Evolutionary conservation across 768 basidiomycete genomes (phyloP).

Genomic region (Naganishia friedmannii): DNA sequence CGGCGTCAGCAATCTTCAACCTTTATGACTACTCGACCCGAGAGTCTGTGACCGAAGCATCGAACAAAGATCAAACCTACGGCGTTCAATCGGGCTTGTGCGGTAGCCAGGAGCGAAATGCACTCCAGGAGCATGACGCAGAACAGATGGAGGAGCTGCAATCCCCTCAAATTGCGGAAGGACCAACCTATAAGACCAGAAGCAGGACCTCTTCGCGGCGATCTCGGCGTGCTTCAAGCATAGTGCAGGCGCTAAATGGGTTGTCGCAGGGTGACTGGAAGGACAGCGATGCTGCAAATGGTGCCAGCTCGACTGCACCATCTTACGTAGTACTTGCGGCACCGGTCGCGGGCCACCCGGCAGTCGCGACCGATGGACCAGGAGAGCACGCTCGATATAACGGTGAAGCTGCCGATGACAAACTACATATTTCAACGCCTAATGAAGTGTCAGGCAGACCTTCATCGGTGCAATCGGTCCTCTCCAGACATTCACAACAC

Average conservation of each 20-base stretch:
- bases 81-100: background rate
- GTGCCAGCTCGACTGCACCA: background rate
- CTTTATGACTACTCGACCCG: slow-evolving; percentile 8
- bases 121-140: background rate
- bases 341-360: background rate
- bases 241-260: background rate
- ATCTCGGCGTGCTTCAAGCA: background rate
- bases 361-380: background rate
- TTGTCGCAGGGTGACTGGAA: background rate
- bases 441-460: background rate
- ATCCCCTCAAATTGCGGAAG: background rate
- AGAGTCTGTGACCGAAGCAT: background rate
- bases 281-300: background rate
- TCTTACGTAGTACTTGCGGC: background rate
- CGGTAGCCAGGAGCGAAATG: background rate
- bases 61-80: too few relatives aligned
- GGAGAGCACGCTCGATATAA: background rate
- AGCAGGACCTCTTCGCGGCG: background rate
- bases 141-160: slow-evolving; percentile 8
- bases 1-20: slow-evolving; percentile 25
- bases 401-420: background rate
- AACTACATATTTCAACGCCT: background rate
- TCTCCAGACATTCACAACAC: too few relatives aligned
- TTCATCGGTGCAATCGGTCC: too few relatives aligned
- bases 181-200: background rate